A percentile compares a stretch with the other conserved stretches of the same genome.
Conservation (phyloP, 371 early-diverging fungal genomes). For the Rhizopus delemar region DNA sequence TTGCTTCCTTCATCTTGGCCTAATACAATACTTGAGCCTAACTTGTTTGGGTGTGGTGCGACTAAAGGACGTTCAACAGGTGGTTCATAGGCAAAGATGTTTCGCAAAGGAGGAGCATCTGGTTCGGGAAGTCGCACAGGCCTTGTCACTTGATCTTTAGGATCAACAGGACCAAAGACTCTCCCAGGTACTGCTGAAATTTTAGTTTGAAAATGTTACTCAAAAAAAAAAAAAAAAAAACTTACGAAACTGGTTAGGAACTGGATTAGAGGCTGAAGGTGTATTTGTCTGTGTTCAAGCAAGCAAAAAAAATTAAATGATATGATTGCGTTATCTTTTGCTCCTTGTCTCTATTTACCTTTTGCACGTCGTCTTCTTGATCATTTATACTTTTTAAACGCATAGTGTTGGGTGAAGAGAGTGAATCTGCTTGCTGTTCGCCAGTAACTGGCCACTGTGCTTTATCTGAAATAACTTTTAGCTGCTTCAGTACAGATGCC, state of each 20-base stretch:
- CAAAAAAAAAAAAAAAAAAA: background rate
- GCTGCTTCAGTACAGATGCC: constrained; percentile 45
- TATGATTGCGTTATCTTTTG: background rate
- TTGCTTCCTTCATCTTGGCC: constrained; percentile 26
- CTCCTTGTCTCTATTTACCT: constrained; percentile 11
- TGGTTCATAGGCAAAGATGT: constrained; percentile 50
- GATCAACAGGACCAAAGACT: constrained; percentile 43
- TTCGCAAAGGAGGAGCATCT: constrained; percentile 29
- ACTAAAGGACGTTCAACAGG: constrained; percentile 35
- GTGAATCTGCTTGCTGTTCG: constrained; percentile 33
- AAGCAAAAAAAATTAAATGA: background rate
- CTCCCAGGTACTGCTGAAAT: constrained; percentile 32
- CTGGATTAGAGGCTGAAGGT: background rate
- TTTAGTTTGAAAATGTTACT: background rate
- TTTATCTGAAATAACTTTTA: constrained; percentile 35
- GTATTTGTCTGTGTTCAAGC: background rate
- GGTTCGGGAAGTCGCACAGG: constrained; percentile 29
- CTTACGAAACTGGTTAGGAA: constrained; percentile 2
- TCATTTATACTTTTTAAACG: constrained; percentile 19
- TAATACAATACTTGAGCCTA: constrained; percentile 33
- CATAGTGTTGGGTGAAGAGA: constrained; percentile 24
- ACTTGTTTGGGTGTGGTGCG: constrained; percentile 32
- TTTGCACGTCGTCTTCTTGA: constrained; percentile 17
- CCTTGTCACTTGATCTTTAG: constrained; percentile 39
- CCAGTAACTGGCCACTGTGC: constrained; percentile 42